Percentiles rank a stretch among this genome's conserved stretches.
These are phyloP conservation scores for Coccomyxa sp. DNA, from an alignment of 139 green algal species.

Conservation along the genomic window DNA sequence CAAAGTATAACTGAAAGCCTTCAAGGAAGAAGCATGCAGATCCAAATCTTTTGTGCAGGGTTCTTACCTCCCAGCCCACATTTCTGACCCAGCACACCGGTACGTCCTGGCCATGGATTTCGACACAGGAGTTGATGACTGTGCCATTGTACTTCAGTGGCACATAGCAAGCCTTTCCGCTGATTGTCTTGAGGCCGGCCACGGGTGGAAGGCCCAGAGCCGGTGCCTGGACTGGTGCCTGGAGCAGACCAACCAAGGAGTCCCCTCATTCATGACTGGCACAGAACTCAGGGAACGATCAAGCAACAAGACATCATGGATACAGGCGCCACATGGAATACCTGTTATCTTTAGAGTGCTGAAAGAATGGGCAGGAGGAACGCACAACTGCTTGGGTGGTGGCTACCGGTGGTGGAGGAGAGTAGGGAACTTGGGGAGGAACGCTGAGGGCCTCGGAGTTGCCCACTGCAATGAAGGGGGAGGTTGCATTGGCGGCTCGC, in stretches of 20 bases:
- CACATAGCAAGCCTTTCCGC: neutral
- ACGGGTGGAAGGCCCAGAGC: neutral
- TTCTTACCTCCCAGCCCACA: neutral
- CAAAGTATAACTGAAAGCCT: neutral
- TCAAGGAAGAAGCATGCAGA: neutral
- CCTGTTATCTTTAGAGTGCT: too few species aligned
- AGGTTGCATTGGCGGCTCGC: neutral
- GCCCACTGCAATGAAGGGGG: neutral
- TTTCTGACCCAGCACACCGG: neutral
- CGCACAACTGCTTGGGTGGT: neutral
- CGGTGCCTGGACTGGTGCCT: neutral
- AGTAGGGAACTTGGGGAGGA: neutral
- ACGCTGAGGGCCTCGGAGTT: neutral
- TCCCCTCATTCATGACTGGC: too few species aligned
- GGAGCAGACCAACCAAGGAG: too few species aligned
- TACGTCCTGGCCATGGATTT: neutral
- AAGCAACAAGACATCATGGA: too few species aligned
- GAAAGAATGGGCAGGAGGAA: too few species aligned
- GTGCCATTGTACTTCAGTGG: neutral
- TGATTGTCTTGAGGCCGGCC: neutral
- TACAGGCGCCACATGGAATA: too few species aligned
- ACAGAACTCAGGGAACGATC: too few species aligned
- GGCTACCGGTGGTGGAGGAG: neutral
- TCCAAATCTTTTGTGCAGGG: neutral
- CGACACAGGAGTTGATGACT: neutral